These are phyloP conservation scores for Berkeleyomyces rouxiae DNA, from an alignment of 2,329 filamentous ascomycete species.

Conservation along the genomic window DNA sequence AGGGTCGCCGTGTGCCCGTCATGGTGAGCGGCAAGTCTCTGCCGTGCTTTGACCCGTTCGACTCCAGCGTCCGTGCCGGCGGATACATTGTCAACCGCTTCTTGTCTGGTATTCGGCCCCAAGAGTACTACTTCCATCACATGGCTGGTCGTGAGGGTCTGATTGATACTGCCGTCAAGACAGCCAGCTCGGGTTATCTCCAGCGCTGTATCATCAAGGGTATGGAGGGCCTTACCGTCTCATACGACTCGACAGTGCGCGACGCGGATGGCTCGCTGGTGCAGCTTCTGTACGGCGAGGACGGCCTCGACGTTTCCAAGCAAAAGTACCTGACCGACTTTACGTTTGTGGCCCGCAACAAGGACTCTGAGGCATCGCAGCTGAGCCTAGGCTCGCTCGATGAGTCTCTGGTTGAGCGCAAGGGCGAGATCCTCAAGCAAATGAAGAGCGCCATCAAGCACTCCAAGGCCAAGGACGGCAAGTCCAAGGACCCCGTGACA, in stretches of 20 bases:
- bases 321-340: conserved; percentile 85
- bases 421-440: conserved; percentile 50
- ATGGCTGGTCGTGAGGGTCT: conserved; percentile 98
- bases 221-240: conserved; percentile 84
- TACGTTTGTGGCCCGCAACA: conserved; percentile 75
- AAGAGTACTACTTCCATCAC: conserved; percentile 98
- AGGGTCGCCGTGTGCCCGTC: conserved; percentile 82
- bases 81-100: conserved; percentile 93
- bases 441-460: conserved; percentile 72
- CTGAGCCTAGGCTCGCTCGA: conserved; percentile 47
- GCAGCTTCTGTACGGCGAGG: conserved; percentile 93
- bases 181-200: conserved; percentile 86
- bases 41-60: conserved; percentile 84
- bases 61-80: conserved; percentile 74
- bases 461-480: conserved; percentile 37
- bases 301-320: conserved; percentile 86
- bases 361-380: conserved; percentile 61
- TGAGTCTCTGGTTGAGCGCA: conserved; percentile 32
- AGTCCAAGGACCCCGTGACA: conserved; percentile 58
- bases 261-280: conserved; percentile 87
- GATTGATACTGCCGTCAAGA: conserved; percentile 98
- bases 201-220: conserved; percentile 97
- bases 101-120: conserved; percentile 90
- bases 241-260: conserved; percentile 86
- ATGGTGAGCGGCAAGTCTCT: conserved; percentile 97